phyloP scores from a whole-genome alignment of 371 early-diverging fungal genomes.

The Rhizopus delemar region DNA sequence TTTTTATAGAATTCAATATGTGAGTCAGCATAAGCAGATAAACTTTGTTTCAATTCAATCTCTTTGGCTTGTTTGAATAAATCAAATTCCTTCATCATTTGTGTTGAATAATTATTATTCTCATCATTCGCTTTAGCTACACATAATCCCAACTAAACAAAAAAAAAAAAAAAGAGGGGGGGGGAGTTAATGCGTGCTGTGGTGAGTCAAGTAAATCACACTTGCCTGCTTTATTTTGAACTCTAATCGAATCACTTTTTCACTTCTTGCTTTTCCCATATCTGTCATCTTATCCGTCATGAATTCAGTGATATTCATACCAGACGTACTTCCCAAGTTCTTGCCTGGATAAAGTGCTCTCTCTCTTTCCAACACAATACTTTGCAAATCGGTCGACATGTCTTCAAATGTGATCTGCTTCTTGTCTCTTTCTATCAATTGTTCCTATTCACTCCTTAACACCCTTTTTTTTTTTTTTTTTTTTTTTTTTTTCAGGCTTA shows the following conservation, averaged over 20 bases:
- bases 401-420: slow-evolving; percentile 94
- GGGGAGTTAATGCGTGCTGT: not conserved
- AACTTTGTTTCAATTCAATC: slow-evolving; percentile 74
- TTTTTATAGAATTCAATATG: slow-evolving; percentile 84
- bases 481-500: slow-evolving; percentile 21
- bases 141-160: slow-evolving; percentile 70
- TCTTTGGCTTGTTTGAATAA: slow-evolving; percentile 77
- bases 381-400: slow-evolving; percentile 71
- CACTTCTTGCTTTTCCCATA: slow-evolving; percentile 70
- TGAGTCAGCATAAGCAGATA: slow-evolving; percentile 73
- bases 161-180: too few species aligned
- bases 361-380: slow-evolving; percentile 63
- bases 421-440: slow-evolving; percentile 81
- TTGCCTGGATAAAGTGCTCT: slow-evolving; percentile 55
- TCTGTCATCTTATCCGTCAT: slow-evolving; percentile 86
- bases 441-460: slow-evolving; percentile 50
- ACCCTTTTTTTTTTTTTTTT: not conserved
- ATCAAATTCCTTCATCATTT: slow-evolving; percentile 80
- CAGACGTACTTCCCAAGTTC: slow-evolving; percentile 41
- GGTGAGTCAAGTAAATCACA: not conserved
- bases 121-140: slow-evolving; percentile 74
- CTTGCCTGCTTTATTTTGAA: slow-evolving; percentile 70
- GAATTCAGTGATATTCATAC: slow-evolving; percentile 70
- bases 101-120: slow-evolving; percentile 72
- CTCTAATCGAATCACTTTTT: slow-evolving; percentile 70